phyloP scores from a whole-genome alignment of 768 basidiomycete genomes.

The Neoboletus brunneissimus region DNA sequence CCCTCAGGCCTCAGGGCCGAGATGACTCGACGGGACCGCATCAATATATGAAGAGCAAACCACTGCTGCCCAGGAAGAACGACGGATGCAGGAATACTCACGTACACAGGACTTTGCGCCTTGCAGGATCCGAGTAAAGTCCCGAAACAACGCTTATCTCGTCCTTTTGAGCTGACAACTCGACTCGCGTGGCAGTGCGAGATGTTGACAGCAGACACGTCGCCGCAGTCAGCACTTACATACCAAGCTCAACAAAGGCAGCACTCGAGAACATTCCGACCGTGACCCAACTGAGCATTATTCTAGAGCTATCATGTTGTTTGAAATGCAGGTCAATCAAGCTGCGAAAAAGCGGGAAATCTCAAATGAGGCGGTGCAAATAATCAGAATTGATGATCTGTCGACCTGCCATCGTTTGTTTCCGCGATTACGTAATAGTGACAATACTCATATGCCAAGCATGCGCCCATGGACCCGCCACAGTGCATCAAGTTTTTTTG shows the following conservation, averaged over 20 bases:
- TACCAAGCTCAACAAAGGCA: conserved; percentile 12
- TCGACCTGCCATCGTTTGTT: too few relatives aligned
- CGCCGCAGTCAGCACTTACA: neutral
- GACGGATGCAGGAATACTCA: too few relatives aligned
- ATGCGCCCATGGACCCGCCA: neutral
- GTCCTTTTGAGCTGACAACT: neutral
- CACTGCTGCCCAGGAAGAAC: neutral
- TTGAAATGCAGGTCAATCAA: too few relatives aligned
- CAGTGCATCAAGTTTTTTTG: too few relatives aligned
- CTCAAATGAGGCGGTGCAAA: too few relatives aligned
- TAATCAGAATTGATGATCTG: too few relatives aligned
- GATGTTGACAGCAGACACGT: neutral
- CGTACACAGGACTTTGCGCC: neutral
- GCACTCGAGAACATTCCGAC: conserved; percentile 6
- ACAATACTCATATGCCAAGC: neutral
- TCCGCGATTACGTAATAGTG: too few relatives aligned
- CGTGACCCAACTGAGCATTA: neutral
- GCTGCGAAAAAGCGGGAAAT: too few relatives aligned
- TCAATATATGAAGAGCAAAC: neutral
- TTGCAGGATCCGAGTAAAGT: neutral
- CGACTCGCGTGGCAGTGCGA: too few relatives aligned
- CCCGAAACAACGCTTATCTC: neutral
- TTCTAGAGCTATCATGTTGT: too few relatives aligned
- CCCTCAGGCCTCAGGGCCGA: too few relatives aligned
- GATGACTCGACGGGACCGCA: too few relatives aligned